Evolutionary conservation across 139 green algal genomes (phyloP).

Genomic region (Desmodesmus armatus): DNA sequence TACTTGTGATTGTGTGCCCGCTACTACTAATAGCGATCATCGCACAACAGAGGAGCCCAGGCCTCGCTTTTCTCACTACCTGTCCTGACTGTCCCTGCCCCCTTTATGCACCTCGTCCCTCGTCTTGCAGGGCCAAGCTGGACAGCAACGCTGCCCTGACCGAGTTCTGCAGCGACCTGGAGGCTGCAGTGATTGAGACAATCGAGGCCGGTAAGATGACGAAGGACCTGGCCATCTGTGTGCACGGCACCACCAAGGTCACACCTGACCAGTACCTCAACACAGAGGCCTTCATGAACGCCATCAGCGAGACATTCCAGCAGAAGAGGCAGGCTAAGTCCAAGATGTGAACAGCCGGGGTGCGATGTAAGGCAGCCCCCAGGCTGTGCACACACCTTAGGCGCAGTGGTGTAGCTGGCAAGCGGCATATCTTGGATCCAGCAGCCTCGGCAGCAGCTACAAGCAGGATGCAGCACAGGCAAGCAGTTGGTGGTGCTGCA

Average conservation of each 20-base stretch:
- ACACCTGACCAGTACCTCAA: constrained; percentile 90
- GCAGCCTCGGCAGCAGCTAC: too few species aligned
- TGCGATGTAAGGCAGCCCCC: background rate
- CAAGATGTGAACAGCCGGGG: background rate
- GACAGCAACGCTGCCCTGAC: constrained; percentile 87
- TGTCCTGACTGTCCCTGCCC: too few species aligned
- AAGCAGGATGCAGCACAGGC: too few species aligned
- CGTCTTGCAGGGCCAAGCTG: constrained; percentile 87
- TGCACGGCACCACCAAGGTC: constrained; percentile 83
- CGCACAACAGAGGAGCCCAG: too few species aligned
- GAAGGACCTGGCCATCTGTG: constrained; percentile 96
- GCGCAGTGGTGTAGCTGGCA: background rate
- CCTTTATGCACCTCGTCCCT: too few species aligned
- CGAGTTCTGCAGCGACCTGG: constrained; percentile 84
- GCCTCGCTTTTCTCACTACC: too few species aligned
- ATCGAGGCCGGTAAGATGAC: constrained; percentile 92
- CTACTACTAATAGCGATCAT: too few species aligned
- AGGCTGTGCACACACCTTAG: background rate
- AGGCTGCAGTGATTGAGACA: constrained; percentile 89
- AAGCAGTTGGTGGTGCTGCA: too few species aligned
- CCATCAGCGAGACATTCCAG: constrained; percentile 73
- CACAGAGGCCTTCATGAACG: constrained; percentile 95
- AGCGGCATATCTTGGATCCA: background rate
- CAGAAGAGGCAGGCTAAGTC: constrained; percentile 23
- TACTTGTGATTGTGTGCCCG: too few species aligned